Percentiles rank a stretch among this genome's conserved stretches.
Conservation (phyloP, 2,329 filamentous ascomycete species). For the Waltergamsia citrina region DNA sequence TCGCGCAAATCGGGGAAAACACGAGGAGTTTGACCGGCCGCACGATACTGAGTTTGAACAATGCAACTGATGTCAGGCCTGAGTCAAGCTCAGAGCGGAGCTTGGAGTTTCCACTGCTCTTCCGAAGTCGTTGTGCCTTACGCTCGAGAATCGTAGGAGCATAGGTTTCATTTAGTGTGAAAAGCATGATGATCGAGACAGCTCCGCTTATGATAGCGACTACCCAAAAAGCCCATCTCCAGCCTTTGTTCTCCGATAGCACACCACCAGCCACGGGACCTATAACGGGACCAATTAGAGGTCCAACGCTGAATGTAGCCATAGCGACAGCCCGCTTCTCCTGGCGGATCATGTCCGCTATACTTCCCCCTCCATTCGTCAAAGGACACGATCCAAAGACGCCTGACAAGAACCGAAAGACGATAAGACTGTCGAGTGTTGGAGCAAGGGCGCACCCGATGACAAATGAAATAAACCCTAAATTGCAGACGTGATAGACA, state of each 20-base stretch:
- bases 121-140: constrained; percentile 25
- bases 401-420: constrained; percentile 42
- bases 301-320: constrained; percentile 48
- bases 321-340: constrained; percentile 32
- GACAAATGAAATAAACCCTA: constrained; percentile 26
- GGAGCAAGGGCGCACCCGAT: constrained; percentile 26
- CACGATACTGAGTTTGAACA: constrained; percentile 27
- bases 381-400: constrained; percentile 41
- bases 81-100: constrained; percentile 17
- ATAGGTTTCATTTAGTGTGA: constrained; percentile 26
- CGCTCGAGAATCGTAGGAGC: constrained; percentile 22
- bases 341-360: constrained; percentile 19
- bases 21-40: constrained; percentile 41
- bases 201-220: constrained; percentile 41
- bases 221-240: constrained; percentile 55
- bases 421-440: constrained; percentile 28
- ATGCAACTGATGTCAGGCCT: constrained; percentile 18
- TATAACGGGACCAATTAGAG: constrained; percentile 24
- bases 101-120: constrained; percentile 21
- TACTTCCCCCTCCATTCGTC: constrained; percentile 44
- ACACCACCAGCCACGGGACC: constrained; percentile 43
- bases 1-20: constrained; percentile 32
- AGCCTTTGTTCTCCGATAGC: constrained; percentile 49
- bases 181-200: constrained; percentile 18
- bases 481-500: constrained; percentile 31